Conservation (phyloP, 495 filamentous ascomycete species). For the Xylaria longipes region DNA sequence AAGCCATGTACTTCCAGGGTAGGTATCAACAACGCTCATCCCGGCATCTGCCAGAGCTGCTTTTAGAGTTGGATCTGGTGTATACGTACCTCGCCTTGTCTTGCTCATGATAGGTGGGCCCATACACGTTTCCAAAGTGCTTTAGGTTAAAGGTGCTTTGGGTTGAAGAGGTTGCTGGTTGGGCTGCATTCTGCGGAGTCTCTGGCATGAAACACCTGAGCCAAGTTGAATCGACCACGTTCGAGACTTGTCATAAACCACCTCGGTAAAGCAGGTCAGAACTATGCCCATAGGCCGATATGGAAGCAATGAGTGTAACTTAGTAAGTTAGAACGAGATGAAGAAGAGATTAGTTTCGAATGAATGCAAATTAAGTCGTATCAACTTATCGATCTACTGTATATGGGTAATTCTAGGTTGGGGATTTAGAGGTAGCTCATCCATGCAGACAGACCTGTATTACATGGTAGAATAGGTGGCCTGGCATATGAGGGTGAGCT, state of each 20-base stretch:
- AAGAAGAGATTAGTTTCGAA: not conserved
- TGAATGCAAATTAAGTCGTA: not conserved
- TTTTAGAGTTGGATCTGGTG: not conserved
- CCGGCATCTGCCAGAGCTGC: not conserved
- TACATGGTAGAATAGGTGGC: too few species aligned
- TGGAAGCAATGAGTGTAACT: not conserved
- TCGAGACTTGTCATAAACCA: not conserved
- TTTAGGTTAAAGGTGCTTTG: conserved; percentile 9
- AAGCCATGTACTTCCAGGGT: not conserved
- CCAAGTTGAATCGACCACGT: conserved; percentile 1
- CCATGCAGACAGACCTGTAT: not conserved
- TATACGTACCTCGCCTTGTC: not conserved
- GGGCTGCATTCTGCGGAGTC: not conserved
- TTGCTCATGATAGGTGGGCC: not conserved
- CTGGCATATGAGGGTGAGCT: not conserved
- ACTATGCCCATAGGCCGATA: not conserved
- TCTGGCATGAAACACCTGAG: not conserved
- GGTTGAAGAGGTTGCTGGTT: not conserved
- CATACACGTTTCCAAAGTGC: conserved; percentile 2
- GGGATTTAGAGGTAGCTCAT: not conserved
- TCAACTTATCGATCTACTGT: not conserved
- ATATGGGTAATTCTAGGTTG: too few species aligned
- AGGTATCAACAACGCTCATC: not conserved
- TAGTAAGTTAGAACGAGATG: not conserved
- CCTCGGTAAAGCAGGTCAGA: not conserved